Percentiles rank a stretch among this genome's conserved stretches.
Conservation (phyloP, 306 rosid species). For the Lathyrus sativus region DNA sequence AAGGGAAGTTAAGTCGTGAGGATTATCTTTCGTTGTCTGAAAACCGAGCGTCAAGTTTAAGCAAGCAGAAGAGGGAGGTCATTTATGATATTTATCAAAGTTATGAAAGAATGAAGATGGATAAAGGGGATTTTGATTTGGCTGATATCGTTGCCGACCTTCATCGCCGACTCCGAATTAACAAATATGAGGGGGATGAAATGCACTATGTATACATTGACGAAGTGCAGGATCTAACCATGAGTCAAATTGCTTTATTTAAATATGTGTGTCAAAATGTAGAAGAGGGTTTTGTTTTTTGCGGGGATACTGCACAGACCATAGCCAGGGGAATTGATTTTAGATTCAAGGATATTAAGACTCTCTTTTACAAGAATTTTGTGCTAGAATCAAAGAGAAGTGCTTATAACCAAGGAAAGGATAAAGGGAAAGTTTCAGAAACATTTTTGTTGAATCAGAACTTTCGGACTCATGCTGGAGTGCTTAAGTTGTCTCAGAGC, state of each 20-base stretch:
- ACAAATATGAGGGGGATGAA: constrained; percentile 53
- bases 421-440: constrained; percentile 53
- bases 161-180: constrained; percentile 50
- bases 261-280: constrained; percentile 67
- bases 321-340: constrained; percentile 86
- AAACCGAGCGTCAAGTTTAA: constrained; percentile 51
- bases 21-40: constrained; percentile 53
- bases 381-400: constrained; percentile 45
- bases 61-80: constrained; percentile 47
- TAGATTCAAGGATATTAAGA: constrained; percentile 67
- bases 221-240: constrained; percentile 83
- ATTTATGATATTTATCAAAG: constrained; percentile 58
- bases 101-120: constrained; percentile 69
- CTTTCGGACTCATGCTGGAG: constrained; percentile 77
- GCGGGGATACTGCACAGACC: constrained; percentile 86
- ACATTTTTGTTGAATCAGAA: constrained; percentile 59
- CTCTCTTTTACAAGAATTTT: constrained; percentile 65
- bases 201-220: constrained; percentile 72
- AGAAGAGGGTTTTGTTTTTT: constrained; percentile 84
- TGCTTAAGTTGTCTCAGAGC: constrained; percentile 70
- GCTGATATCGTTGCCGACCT: constrained; percentile 74
- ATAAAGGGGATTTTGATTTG: constrained; percentile 69
- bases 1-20: constrained; percentile 53
- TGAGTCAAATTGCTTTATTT: constrained; percentile 77
- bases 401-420: constrained; percentile 39